Percentiles rank a stretch among this genome's conserved stretches.
These are phyloP conservation scores for Colletotrichum karsti DNA, from an alignment of 2,329 filamentous ascomycete genomes.

Conservation along the genomic window DNA sequence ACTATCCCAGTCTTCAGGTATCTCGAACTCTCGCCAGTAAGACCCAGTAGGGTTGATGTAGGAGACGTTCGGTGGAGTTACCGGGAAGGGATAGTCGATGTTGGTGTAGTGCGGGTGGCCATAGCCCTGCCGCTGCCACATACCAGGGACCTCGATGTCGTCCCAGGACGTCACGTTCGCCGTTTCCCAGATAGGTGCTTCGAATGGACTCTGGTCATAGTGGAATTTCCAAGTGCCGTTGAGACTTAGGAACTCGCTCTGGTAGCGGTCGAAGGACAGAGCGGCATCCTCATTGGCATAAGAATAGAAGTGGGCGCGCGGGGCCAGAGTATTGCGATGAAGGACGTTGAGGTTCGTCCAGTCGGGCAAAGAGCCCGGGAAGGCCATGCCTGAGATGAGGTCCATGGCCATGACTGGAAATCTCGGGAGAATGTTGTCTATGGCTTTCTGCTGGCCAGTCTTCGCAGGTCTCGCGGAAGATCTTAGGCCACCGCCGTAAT, in stretches of 20 bases:
- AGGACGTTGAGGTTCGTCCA: conserved; percentile 68
- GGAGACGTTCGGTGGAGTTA: conserved; percentile 71
- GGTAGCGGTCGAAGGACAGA: conserved; percentile 46
- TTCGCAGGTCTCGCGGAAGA: no score
- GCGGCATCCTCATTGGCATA: conserved; percentile 58
- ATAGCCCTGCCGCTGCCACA: conserved; percentile 75
- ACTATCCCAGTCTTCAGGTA: conserved; percentile 53
- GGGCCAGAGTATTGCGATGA: conserved; percentile 63
- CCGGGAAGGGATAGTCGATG: conserved; percentile 71
- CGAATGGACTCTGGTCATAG: conserved; percentile 46
- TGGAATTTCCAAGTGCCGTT: conserved; percentile 50
- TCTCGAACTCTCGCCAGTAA: conserved; percentile 65
- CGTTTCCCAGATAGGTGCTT: conserved; percentile 33
- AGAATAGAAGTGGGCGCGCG: conserved; percentile 63
- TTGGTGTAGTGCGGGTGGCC: conserved; percentile 76
- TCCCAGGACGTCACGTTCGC: conserved; percentile 46
- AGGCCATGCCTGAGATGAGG: conserved; percentile 9
- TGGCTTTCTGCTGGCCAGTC: background rate
- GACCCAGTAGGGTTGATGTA: conserved; percentile 70
- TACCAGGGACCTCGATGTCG: conserved; percentile 67
- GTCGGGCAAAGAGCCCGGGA: conserved; percentile 48
- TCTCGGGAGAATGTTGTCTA: background rate
- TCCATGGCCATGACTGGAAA: background rate
- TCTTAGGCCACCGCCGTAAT: no score
- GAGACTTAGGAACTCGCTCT: conserved; percentile 46